Evolutionary conservation across 257 asterid species (phyloP), one percentile per base, ranked within the genome.

Genomic region (Rhazya stricta): DNA sequence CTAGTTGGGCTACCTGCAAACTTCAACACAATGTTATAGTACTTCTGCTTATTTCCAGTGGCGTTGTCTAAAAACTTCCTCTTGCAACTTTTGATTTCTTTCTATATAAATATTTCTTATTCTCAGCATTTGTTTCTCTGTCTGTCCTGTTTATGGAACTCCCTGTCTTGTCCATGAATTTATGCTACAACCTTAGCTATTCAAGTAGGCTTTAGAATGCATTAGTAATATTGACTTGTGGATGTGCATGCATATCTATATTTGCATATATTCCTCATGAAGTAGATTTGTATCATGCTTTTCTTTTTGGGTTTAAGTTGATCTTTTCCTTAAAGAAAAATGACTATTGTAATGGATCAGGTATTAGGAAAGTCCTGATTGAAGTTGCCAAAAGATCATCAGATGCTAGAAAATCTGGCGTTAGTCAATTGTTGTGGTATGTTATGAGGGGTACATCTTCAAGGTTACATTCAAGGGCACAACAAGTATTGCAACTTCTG

Each of bases 351-450:
- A 77, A 41, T 72, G 83, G 77, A 42, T 80, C 89, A 93, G 98
- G 91, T 77, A 81, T 90, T 50, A 58, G 81, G 78, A 81, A 83
- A 76, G 87, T 92, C 70, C 87, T 91, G 87, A 60, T 71, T 81
- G 99, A 94, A 86, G 92, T 91, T 79, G 85, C 78, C 53, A 88
- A 87, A 82, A 86, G 88, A 71, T 91, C 96, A 81, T 82, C 86
- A 15, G 88, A 83, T 61, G 77, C 79, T 48, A 87, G 91, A 83
- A 89, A 83, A 80, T 89, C 88, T 50, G 91, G 90, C 37, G 90
- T 80, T 77, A 86, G 91, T 80, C 85, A 88, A 74, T 83, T 94
- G 75, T 74, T 94, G 63, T 86, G 88, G 80, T 85, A 91, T 85
- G 85, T 77, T 67, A 71, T 95, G 88, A 88, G 94, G 80, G 90